These are phyloP conservation scores for Xylariales sp. DNA, from an alignment of 2,329 filamentous ascomycete genomes.

Conservation along the genomic window DNA sequence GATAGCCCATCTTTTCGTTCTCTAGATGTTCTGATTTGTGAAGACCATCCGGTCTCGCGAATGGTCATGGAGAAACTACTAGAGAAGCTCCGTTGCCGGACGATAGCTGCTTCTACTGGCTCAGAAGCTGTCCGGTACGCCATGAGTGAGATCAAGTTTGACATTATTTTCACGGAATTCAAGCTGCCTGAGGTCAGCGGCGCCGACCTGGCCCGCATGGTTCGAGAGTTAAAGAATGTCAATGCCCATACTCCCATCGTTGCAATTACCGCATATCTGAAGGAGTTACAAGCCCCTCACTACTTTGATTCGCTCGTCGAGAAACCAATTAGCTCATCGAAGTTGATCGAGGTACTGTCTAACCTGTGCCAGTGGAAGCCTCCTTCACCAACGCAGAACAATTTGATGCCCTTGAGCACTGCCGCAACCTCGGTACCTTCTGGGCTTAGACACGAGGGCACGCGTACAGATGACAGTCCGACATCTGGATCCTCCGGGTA, in stretches of 20 bases:
- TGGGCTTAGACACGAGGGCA: conserved; percentile 59
- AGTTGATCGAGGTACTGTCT: conserved; percentile 82
- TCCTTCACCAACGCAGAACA: conserved; percentile 47
- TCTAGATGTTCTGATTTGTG: conserved; percentile 90
- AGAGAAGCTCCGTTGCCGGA: conserved; percentile 91
- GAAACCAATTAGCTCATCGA: conserved; percentile 90
- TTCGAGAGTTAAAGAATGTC: conserved; percentile 90
- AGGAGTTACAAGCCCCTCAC: conserved; percentile 90
- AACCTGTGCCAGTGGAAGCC: conserved; percentile 92
- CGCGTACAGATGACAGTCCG: conserved; percentile 72
- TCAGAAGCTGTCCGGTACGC: conserved; percentile 90
- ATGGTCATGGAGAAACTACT: conserved; percentile 99
- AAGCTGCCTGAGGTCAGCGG: conserved; percentile 93
- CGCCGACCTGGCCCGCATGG: conserved; percentile 94
- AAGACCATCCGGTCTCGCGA: conserved; percentile 93
- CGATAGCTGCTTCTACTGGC: conserved; percentile 85
- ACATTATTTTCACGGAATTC: conserved; percentile 97
- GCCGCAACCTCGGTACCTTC: conserved; percentile 62
- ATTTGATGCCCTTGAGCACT: conserved; percentile 46
- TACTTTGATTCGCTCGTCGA: conserved; percentile 95
- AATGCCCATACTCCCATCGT: conserved; percentile 95
- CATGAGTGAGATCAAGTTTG: conserved; percentile 96
- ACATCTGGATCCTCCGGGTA: conserved; percentile 73
- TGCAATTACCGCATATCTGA: conserved; percentile 95
- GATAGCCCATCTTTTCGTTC: conserved; percentile 84